Conservation (phyloP, 2,329 filamentous ascomycete genomes). For the Aspergillus chevalieri region DNA sequence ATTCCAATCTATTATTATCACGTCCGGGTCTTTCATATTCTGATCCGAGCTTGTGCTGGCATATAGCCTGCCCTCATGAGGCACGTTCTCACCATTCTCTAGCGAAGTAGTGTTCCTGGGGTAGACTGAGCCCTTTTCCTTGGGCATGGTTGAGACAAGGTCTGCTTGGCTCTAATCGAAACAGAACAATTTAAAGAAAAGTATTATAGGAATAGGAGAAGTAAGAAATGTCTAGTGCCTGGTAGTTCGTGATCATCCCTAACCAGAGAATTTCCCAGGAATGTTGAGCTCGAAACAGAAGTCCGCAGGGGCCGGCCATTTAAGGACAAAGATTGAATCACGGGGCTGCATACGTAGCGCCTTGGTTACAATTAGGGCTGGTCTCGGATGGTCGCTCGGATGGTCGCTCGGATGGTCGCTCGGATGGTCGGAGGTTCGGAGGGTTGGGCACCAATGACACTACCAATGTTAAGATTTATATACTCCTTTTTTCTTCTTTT, state of each 20-base stretch:
- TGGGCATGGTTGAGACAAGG: neutral
- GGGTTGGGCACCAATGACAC: neutral
- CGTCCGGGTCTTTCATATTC: neutral
- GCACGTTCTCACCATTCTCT: neutral
- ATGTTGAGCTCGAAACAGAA: neutral
- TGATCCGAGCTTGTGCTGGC: neutral
- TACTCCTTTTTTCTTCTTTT: too few species aligned
- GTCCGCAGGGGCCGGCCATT: neutral
- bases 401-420: neutral
- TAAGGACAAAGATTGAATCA: neutral
- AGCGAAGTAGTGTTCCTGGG: neutral
- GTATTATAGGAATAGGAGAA: too few species aligned
- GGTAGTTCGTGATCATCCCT: too few species aligned
- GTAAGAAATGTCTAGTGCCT: too few species aligned
- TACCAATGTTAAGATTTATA: too few species aligned
- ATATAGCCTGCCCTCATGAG: neutral
- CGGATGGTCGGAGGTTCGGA: neutral
- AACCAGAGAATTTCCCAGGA: too few species aligned
- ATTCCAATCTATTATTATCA: slow-evolving; percentile 3
- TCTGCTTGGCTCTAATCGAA: neutral
- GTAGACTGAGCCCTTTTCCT: neutral
- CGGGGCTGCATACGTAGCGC: neutral
- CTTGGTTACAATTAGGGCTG: neutral
- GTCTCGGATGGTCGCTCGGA: neutral
- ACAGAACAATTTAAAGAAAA: neutral